Evolutionary conservation across 768 basidiomycete genomes (phyloP), one percentile per base, ranked within the genome.

Genomic region (Antrodiella citrinella): DNA sequence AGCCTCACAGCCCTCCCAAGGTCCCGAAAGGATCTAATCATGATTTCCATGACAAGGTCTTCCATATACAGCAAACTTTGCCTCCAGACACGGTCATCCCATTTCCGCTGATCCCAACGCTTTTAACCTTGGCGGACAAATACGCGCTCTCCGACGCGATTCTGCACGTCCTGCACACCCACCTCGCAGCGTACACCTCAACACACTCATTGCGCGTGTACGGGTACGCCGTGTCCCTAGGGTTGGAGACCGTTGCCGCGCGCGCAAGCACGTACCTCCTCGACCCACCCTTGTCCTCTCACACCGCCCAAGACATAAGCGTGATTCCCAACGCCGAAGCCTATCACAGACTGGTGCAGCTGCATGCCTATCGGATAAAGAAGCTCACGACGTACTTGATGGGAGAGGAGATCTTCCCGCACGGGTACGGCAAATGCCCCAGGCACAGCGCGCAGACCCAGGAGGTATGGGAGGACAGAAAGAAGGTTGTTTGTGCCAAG

Each of bases 361-460:
- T 88, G 50, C 85, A 87, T 54, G 70, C 72, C 48, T 65, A 73
- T 51, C 76, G 85, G 46, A 71, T 79, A 26, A 71, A 74, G 59
- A 67, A 69, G 21, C 62, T 87, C 44, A 73, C 74, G 43, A 69
- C 72, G 22, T 65, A 80, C 4, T 60, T 86, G 15, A 59, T 79
- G 35, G 70, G 67, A 19, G 82, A 86, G 58, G 76, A 81, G 26
- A 70, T 87, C 42, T 88, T 87, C 58, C 85, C 85, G 18, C 80
- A 83, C 63, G 82, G 83, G 19, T 87, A 86, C 51, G 82, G 85
- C 3, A 65, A 66, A 51, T 88, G 85, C 61, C 40, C 66, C n/a
- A 60, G 64, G 38, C 84, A 86, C 63, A 65, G 63, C 44, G 68
- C 69, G 22, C 60, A 67, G 38, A 74, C 79, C 1, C 63, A 55